A percentile compares a stretch with the other conserved stretches of the same genome.
Conservation (phyloP, 2,329 filamentous ascomycete genomes). For the Aspergillus candidus region DNA sequence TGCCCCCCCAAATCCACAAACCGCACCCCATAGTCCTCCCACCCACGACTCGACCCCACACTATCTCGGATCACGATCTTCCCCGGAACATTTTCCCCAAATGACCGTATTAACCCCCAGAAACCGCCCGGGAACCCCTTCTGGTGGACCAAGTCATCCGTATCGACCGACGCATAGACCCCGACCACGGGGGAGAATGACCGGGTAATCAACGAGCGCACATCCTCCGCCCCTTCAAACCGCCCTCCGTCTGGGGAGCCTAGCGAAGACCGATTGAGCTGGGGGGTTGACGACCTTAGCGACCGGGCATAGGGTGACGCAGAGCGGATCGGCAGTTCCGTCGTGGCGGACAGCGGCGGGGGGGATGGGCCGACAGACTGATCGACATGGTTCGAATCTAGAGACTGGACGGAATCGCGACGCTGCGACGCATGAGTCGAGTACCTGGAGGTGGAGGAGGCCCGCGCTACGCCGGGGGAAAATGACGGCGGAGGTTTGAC, state of each 20-base stretch:
- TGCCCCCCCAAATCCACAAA: constrained; percentile 63
- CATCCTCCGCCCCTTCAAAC: constrained; percentile 49
- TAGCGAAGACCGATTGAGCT: constrained; percentile 43
- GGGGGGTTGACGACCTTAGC: constrained; percentile 50
- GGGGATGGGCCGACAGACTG: constrained; percentile 52
- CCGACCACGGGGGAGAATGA: constrained; percentile 87
- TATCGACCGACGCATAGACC: constrained; percentile 80
- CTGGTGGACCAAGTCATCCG: constrained; percentile 67
- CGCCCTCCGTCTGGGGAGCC: constrained; percentile 48
- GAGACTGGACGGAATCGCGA: constrained; percentile 46
- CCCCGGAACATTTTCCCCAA: constrained; percentile 79
- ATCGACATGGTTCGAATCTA: constrained; percentile 44
- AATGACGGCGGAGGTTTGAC: constrained; percentile 64
- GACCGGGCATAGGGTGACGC: constrained; percentile 60
- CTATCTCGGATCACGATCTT: constrained; percentile 90
- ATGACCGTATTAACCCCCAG: constrained; percentile 79
- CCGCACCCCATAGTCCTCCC: constrained; percentile 84
- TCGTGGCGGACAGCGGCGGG: constrained; percentile 56
- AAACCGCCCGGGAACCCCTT: constrained; percentile 83
- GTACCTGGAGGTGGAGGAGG: constrained; percentile 55
- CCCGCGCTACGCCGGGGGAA: constrained; percentile 58
- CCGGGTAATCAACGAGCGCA: constrained; percentile 63
- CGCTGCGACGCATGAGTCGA: constrained; percentile 32
- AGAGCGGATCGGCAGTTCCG: constrained; percentile 62
- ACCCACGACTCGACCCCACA: constrained; percentile 71